Percentiles rank a stretch among this genome's conserved stretches.
These are phyloP conservation scores for Closterium sp. DNA, from an alignment of 139 green algal genomes.

Conservation along the genomic window DNA sequence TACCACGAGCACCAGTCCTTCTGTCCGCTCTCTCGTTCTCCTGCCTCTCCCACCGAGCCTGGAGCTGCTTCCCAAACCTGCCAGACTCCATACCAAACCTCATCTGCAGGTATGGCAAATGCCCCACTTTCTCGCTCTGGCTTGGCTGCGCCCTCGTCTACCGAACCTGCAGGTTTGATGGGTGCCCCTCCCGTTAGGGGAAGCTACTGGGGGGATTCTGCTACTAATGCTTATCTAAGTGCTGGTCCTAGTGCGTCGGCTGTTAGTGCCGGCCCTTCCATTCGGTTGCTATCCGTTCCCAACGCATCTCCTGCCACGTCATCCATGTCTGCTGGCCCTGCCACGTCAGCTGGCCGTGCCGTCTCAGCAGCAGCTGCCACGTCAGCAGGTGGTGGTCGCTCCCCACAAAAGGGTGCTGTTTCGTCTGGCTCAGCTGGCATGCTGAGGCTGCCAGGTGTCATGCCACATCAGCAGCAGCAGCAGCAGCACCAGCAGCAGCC, in stretches of 20 bases:
- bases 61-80: neutral
- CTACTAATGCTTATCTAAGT: neutral
- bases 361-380: neutral
- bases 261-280: neutral
- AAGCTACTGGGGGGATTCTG: neutral
- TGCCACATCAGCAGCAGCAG: neutral
- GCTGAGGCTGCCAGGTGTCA: neutral
- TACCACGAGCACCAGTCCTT: too few relatives aligned
- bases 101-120: neutral
- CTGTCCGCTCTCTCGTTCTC: too few relatives aligned
- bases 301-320: neutral
- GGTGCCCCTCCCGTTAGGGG: neutral
- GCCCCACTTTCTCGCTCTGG: neutral
- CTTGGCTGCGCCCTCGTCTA: neutral
- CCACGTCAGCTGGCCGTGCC: neutral
- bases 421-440: neutral
- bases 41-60: neutral
- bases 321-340: neutral
- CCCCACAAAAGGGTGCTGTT: neutral
- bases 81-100: neutral
- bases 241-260: neutral
- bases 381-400: neutral
- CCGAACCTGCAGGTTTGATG: neutral
- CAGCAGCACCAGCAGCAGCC: neutral
- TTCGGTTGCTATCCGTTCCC: neutral